These are phyloP conservation scores for Salix arbutifolia DNA, from an alignment of 345 rosid species.

Conservation along the genomic window DNA sequence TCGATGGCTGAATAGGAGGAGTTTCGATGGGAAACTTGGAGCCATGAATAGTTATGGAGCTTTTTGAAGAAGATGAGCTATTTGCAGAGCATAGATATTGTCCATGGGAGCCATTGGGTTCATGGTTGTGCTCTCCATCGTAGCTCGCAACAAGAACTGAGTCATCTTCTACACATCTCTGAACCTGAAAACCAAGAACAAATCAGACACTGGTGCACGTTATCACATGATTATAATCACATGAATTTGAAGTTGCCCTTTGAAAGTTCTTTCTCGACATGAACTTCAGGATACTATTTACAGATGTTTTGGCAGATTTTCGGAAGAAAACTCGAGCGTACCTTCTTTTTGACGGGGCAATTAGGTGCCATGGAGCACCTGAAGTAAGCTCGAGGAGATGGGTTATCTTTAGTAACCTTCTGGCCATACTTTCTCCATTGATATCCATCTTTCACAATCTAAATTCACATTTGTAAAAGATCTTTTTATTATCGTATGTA, in stretches of 20 bases:
- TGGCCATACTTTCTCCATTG: constrained; percentile 78
- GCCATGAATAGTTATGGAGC: neutral
- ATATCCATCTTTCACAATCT: constrained; percentile 57
- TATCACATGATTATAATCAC: neutral
- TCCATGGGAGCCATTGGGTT: neutral
- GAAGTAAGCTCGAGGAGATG: constrained; percentile 63
- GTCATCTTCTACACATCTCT: constrained; percentile 42
- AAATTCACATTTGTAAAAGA: neutral
- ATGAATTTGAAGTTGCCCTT: too few relatives aligned
- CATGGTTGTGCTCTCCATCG: constrained; percentile 64
- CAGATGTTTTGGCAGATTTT: neutral
- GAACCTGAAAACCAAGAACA: constrained; percentile 33
- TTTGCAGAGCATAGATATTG: neutral
- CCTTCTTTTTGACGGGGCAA: constrained; percentile 68
- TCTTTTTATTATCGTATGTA: too few relatives aligned
- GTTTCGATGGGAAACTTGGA: neutral
- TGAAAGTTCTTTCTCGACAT: too few relatives aligned
- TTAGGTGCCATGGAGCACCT: constrained; percentile 51
- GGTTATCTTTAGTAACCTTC: constrained; percentile 55
- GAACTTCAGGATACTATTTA: too few relatives aligned
- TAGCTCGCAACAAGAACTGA: constrained; percentile 44
- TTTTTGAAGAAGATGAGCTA: neutral
- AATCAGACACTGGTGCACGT: neutral
- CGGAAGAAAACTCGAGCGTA: neutral
- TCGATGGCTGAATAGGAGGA: constrained; percentile 5